Evolutionary conservation across 441 rosid species (phyloP).

Genomic region (Monsonia emarginata): DNA sequence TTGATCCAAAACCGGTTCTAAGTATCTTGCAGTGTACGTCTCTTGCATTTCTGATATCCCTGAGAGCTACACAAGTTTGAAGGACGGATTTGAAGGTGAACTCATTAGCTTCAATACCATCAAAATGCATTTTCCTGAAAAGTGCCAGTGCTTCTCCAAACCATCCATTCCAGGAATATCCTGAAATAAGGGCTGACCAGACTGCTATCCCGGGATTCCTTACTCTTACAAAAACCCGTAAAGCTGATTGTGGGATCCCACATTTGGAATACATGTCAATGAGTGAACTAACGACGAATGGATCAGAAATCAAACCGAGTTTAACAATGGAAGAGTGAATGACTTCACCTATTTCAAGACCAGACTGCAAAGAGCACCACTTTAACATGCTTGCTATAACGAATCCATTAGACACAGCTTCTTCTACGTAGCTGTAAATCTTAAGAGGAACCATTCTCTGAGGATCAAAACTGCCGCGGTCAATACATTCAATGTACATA

Average conservation of each 20-base stretch:
- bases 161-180: conserved; percentile 21
- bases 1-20: conserved; percentile 22
- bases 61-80: conserved; percentile 21
- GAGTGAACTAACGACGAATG: conserved; percentile 20
- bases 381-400: conserved; percentile 24
- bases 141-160: conserved; percentile 17
- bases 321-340: conserved; percentile 21
- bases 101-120: conserved; percentile 21
- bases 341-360: conserved; percentile 18
- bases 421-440: conserved; percentile 15
- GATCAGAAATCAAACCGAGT: conserved; percentile 19
- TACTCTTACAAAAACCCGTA: conserved; percentile 18
- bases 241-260: conserved; percentile 20
- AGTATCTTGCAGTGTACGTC: conserved; percentile 29
- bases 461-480: conserved; percentile 12
- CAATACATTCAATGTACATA: conserved; percentile 22
- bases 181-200: conserved; percentile 26
- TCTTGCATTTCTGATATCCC: conserved; percentile 22
- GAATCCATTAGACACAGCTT: conserved; percentile 15
- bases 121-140: conserved; percentile 24
- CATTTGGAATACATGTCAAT: conserved; percentile 27
- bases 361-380: conserved; percentile 24
- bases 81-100: conserved; percentile 26
- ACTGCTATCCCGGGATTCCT: conserved; percentile 13
- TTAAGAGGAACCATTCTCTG: conserved; percentile 15